Evolutionary conservation across 176 grass and related monocot genomes (phyloP), one percentile per base, ranked within the genome.

Genomic region (Triticum timopheevii): DNA sequence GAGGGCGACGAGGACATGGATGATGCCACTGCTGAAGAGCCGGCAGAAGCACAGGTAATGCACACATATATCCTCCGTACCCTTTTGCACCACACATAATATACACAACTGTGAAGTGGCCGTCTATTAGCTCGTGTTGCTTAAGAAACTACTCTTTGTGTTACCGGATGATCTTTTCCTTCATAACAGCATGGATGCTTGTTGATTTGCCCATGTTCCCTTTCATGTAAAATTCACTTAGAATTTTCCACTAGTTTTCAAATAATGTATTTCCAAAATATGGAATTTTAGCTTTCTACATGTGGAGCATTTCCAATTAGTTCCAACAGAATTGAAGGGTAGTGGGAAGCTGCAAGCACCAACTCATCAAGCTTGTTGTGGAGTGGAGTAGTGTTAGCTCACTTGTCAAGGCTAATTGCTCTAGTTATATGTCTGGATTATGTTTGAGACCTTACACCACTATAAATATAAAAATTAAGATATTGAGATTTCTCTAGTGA

Each of bases 1-100:
- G 89, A 91, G 79, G 96, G 95, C 20, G 92, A 95, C 49, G 85
- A 92, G 82, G 89, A 95, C 75, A 94, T 88, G 85, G 89, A 90
- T 86, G 87, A 39, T 90, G 81, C 17, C 90, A 45, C 82, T 82
- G 71, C 83, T 40, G 86, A 87, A 85, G 87, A 74, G 28, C 73
- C 54, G 24, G 76, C 33, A 85, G 73, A 47, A n/a, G 52, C 71
- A 54, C 84, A 78, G 88, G 84, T 90, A 72, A 61, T 59, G 19
- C 19, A 58, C 54, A 58, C 19, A 58, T 64, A 20, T 24, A 72
- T 35, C 78, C 65, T 73, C 16, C 13, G 35, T 75, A 42, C 6
- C 7, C 34, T 65, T 73, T 75, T 87, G 50, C 25, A 56, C 23
- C 4, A 39, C 54, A 65, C 47, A 34, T 84, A 84, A 33, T 79